Percentiles rank a stretch among this genome's conserved stretches.
Evolutionary conservation across 257 asterid genomes (phyloP).

Genomic region (Linaria vulgaris): DNA sequence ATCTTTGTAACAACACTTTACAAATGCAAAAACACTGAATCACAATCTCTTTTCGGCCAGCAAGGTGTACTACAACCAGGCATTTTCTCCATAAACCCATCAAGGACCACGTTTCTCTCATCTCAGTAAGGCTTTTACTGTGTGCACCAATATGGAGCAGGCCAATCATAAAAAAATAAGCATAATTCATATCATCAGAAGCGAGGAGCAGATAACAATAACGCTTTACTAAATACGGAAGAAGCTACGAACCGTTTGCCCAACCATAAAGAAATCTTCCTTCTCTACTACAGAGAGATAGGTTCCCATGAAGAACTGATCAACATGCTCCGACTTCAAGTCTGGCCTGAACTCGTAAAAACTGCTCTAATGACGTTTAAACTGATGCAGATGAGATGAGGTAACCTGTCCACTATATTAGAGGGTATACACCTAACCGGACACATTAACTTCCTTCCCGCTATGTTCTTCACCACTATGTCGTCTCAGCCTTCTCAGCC

Average conservation of each 20-base stretch:
- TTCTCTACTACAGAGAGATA: constrained; percentile 6
- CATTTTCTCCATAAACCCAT: neutral
- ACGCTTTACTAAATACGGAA: neutral
- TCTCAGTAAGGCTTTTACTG: too few relatives aligned
- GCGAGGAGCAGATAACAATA: neutral
- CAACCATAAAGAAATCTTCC: constrained; percentile 2
- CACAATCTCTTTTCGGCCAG: neutral
- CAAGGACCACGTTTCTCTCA: constrained; percentile 6
- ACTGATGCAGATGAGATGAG: constrained; percentile 7
- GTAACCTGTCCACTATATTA: neutral
- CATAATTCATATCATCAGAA: neutral
- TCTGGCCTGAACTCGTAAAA: neutral
- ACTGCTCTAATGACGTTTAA: constrained; percentile 9
- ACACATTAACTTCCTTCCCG: constrained; percentile 59
- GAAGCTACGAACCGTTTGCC: neutral
- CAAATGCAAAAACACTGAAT: constrained; percentile 25
- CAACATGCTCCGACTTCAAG: neutral
- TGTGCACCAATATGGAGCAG: too few relatives aligned
- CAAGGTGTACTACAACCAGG: constrained; percentile 15
- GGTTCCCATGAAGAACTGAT: neutral
- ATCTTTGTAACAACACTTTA: constrained; percentile 25
- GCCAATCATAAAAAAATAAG: neutral
- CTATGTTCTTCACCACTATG: constrained; percentile 60
- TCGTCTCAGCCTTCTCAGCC: constrained; percentile 77
- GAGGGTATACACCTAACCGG: constrained; percentile 29